These are phyloP conservation scores for Symbiodinium pilosum DNA, from an alignment of 73 alveolate genomes.

Conservation along the genomic window DNA sequence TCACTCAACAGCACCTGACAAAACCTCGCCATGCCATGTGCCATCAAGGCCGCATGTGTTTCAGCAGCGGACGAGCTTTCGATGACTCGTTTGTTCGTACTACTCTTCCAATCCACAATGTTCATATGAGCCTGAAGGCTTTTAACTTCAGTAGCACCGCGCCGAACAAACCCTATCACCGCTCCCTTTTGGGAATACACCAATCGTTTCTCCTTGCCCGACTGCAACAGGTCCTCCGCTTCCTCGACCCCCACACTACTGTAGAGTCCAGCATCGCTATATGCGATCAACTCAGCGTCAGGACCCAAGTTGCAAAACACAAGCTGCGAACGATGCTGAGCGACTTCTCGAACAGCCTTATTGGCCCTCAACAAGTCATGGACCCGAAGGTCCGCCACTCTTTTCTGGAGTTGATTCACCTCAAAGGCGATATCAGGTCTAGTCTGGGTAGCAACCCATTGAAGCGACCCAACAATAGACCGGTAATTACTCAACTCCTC, in stretches of 20 bases:
- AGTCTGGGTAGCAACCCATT: not conserved
- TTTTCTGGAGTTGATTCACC: not conserved
- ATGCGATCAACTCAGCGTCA: not conserved
- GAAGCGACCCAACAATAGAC: not conserved
- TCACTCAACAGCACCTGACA: not conserved
- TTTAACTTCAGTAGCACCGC: not conserved
- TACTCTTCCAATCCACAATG: not conserved
- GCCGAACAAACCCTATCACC: not conserved
- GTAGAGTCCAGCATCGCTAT: slow-evolving; percentile 3
- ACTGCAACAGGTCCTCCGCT: not conserved
- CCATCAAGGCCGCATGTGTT: slow-evolving; percentile 8
- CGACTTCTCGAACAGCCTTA: not conserved
- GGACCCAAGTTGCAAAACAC: not conserved
- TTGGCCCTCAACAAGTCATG: not conserved
- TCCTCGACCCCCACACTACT: slow-evolving; percentile 24
- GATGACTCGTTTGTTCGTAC: not conserved
- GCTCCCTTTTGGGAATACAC: slow-evolving; percentile 23
- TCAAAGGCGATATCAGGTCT: not conserved
- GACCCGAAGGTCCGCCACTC: not conserved
- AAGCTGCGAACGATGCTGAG: not conserved
- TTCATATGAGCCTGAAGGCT: not conserved
- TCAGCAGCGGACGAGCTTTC: slow-evolving; percentile 29
- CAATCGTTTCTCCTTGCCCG: not conserved
- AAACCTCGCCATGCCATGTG: not conserved
- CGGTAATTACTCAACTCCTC: not conserved